These are phyloP conservation scores for Cercospora beticola DNA, from an alignment of 2,329 filamentous ascomycete genomes.

Conservation along the genomic window DNA sequence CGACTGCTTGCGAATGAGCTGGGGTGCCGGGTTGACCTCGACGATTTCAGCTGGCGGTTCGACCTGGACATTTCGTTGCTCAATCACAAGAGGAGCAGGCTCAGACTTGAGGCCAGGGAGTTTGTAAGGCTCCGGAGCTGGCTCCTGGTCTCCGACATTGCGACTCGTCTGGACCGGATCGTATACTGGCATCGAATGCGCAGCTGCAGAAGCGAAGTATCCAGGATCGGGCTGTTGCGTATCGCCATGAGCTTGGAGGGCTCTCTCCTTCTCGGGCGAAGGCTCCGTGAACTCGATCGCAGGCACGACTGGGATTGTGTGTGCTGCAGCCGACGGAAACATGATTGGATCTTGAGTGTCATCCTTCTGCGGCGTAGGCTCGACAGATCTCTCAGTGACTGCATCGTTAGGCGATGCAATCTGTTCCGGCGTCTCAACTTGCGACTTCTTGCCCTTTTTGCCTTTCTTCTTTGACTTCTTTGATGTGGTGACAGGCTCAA, in stretches of 20 bases:
- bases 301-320: constrained; percentile 19
- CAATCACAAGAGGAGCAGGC: constrained; percentile 21
- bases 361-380: not conserved
- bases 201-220: not conserved
- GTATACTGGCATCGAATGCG: constrained; percentile 7
- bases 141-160: constrained; percentile 8
- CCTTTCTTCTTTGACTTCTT: constrained; percentile 30
- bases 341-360: not conserved
- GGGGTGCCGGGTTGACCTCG: constrained; percentile 14
- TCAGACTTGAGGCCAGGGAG: constrained; percentile 19
- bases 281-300: constrained; percentile 1
- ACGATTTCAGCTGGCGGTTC: constrained; percentile 8
- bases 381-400: not conserved
- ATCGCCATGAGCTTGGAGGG: not conserved
- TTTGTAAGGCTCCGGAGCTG: constrained; percentile 18
- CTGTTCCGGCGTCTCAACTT: constrained; percentile 7
- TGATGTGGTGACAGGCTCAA: constrained; percentile 12
- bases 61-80: constrained; percentile 19
- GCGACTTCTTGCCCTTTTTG: constrained; percentile 32
- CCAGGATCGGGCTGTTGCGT: not conserved
- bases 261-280: constrained; percentile 1
- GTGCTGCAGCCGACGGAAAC: constrained; percentile 24
- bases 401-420: not conserved
- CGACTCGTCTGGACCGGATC: not conserved
- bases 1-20: constrained; percentile 36